A percentile compares a stretch with the other conserved stretches of the same genome.
These are phyloP conservation scores for Clitoria ternatea DNA, from an alignment of 306 rosid genomes.

Conservation along the genomic window DNA sequence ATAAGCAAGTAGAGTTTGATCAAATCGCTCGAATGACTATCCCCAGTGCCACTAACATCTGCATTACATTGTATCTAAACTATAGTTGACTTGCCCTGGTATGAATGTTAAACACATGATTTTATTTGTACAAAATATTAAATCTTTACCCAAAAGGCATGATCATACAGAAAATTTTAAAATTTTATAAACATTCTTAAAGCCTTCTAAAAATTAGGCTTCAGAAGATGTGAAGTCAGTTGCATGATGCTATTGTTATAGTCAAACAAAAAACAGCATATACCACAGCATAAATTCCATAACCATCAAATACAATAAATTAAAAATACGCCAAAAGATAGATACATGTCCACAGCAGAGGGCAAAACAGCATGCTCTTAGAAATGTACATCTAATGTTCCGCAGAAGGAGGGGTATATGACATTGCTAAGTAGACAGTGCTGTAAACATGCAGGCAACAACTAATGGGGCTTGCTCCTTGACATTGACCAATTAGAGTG, in stretches of 20 bases:
- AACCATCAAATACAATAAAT: not conserved
- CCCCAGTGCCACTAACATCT: too few species aligned
- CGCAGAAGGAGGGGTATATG: conserved; percentile 40
- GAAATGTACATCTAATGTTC: conserved; percentile 26
- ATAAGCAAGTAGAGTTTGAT: too few species aligned
- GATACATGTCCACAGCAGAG: not conserved
- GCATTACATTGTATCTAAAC: too few species aligned
- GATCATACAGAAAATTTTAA: too few species aligned
- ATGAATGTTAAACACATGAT: too few species aligned
- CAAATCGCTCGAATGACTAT: too few species aligned
- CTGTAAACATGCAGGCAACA: conserved; percentile 62
- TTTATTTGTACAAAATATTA: too few species aligned
- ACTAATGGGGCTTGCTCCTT: conserved; percentile 33
- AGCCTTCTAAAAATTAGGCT: not conserved
- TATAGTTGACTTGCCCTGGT: too few species aligned
- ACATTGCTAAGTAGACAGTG: conserved; percentile 57
- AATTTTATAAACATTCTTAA: too few species aligned
- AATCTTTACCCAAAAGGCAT: too few species aligned
- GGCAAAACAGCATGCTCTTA: not conserved
- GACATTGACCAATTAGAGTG: conserved; percentile 26
- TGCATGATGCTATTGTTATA: not conserved
- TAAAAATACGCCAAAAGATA: not conserved
- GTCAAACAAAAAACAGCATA: not conserved
- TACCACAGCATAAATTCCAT: not conserved
- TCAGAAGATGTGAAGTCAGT: not conserved